phyloP scores from a whole-genome alignment of 2,329 filamentous ascomycete species.

The Ceratocystis alfenasii region DNA sequence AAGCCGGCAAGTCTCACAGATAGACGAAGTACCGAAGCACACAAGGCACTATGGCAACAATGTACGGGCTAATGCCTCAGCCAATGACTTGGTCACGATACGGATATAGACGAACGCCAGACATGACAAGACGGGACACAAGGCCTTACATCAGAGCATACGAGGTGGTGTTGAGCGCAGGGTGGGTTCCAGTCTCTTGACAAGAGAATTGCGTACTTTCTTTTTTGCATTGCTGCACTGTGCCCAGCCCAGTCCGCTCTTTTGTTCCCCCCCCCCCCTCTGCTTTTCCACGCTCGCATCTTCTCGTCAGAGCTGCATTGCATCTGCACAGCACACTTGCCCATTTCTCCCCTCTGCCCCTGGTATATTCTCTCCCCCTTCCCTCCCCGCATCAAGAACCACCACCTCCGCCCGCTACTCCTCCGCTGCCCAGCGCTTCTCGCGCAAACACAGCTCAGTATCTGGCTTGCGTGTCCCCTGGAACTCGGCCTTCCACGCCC shows the following conservation, averaged over 20 bases:
- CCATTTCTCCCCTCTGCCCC: not conserved
- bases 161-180: not conserved
- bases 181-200: not conserved
- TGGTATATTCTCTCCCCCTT: not conserved
- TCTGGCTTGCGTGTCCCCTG: slow-evolving; percentile 47
- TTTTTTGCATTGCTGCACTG: not conserved
- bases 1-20: too few relatives aligned
- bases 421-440: slow-evolving; percentile 63
- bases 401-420: slow-evolving; percentile 23
- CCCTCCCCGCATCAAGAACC: not conserved
- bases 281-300: not conserved
- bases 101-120: not conserved
- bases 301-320: not conserved
- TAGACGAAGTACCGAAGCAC: too few relatives aligned
- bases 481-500: slow-evolving; percentile 70
- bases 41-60: too few relatives aligned
- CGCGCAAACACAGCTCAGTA: slow-evolving; percentile 59
- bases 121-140: not conserved
- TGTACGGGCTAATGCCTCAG: too few relatives aligned
- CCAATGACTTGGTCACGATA: too few relatives aligned
- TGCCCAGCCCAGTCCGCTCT: not conserved
- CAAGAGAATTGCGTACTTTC: not conserved
- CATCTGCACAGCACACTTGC: not conserved
- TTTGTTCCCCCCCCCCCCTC: not conserved
- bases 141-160: not conserved